These are phyloP conservation scores for Kockovaella imperatae DNA, from an alignment of 768 basidiomycete genomes.

Conservation along the genomic window DNA sequence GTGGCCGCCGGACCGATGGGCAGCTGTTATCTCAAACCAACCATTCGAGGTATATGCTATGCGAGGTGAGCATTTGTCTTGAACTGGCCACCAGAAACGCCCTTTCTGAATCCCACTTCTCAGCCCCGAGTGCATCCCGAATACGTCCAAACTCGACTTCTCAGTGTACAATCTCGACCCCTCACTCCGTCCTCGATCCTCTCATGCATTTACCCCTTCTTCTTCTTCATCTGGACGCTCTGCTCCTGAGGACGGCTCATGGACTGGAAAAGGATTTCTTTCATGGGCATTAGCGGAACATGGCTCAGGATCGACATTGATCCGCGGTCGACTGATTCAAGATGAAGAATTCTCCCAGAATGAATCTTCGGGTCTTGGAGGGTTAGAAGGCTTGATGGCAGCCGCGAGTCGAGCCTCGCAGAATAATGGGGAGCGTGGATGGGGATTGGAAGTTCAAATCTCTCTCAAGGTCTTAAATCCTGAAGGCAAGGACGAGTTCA, in stretches of 20 bases:
- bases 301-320: conserved; percentile 18
- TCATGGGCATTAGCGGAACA: conserved; percentile 32
- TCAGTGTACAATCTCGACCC: conserved; percentile 39
- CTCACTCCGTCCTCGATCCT: conserved; percentile 3
- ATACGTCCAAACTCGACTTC: conserved; percentile 24
- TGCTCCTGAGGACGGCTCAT: conserved; percentile 6
- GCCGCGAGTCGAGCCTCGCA: conserved; percentile 4
- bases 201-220: conserved; percentile 13
- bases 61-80: conserved; percentile 21
- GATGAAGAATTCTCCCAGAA: conserved; percentile 25
- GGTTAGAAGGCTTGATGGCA: conserved; percentile 37
- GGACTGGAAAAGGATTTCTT: conserved; percentile 36
- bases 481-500: conserved; percentile 21
- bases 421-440: conserved; percentile 9
- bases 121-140: conserved; percentile 39
- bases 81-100: not conserved
- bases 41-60: conserved; percentile 33
- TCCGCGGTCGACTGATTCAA: conserved; percentile 26
- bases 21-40: conserved; percentile 28
- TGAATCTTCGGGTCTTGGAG: conserved; percentile 18
- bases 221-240: conserved; percentile 16
- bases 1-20: conserved; percentile 7
- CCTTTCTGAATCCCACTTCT: not conserved
- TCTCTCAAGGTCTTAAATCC: conserved; percentile 27
- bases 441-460: conserved; percentile 36